These are phyloP conservation scores for Tuber umbilicatum DNA, from an alignment of 495 filamentous ascomycete genomes.

Conservation along the genomic window DNA sequence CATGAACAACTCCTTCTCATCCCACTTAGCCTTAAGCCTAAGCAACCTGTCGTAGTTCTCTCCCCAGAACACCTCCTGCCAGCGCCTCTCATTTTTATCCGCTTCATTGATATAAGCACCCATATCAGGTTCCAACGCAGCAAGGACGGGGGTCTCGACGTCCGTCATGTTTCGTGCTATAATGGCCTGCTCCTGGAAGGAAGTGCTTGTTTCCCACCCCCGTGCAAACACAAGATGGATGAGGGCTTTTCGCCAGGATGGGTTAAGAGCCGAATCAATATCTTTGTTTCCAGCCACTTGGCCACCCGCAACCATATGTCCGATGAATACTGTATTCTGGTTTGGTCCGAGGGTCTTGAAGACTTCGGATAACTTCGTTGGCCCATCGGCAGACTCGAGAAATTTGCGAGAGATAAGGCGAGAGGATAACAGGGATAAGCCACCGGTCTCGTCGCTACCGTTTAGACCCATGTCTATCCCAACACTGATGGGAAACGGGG, in stretches of 20 bases:
- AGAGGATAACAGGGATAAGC: constrained; percentile 41
- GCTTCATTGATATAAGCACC: constrained; percentile 51
- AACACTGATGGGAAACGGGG: constrained; percentile 25
- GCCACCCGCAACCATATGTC: constrained; percentile 41
- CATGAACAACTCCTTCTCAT: constrained; percentile 47
- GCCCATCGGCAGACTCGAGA: constrained; percentile 39
- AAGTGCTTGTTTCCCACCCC: constrained; percentile 44
- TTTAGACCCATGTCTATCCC: constrained; percentile 21
- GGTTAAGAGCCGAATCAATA: constrained; percentile 44
- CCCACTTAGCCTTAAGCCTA: constrained; percentile 47
- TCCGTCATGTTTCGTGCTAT: constrained; percentile 45
- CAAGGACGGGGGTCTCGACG: constrained; percentile 44
- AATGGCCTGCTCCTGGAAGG: constrained; percentile 41
- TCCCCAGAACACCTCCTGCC: constrained; percentile 50
- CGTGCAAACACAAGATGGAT: constrained; percentile 45
- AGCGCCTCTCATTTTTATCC: constrained; percentile 46
- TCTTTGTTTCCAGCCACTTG: constrained; percentile 23
- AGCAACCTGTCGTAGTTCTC: constrained; percentile 46
- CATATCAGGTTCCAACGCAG: constrained; percentile 46
- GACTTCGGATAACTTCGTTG: constrained; percentile 37
- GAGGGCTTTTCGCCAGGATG: constrained; percentile 47
- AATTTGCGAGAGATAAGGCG: constrained; percentile 44
- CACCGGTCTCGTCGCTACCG: constrained; percentile 41
- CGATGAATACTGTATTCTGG: constrained; percentile 34
- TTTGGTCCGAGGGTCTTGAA: constrained; percentile 39